Percentiles rank a stretch among this genome's conserved stretches.
Conservation (phyloP, 148 eudicot genomes). For the Rhododendron henanense region DNA sequence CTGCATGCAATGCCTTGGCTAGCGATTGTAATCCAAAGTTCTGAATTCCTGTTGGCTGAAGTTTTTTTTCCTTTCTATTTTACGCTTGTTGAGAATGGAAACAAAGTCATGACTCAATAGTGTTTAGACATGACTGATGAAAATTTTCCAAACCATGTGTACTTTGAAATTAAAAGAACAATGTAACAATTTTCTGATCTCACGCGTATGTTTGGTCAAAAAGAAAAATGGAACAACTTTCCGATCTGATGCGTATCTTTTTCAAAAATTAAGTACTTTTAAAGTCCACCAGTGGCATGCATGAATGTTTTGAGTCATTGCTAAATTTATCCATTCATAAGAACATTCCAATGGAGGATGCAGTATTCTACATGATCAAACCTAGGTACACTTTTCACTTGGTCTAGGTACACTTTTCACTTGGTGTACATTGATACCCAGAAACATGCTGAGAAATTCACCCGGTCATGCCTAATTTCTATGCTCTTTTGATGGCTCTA, state of each 20-base stretch:
- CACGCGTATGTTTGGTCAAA: not conserved
- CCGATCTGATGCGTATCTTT: not conserved
- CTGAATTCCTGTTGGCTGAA: not conserved
- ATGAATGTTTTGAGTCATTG: not conserved
- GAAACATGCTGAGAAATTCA: not conserved
- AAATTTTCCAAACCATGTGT: not conserved
- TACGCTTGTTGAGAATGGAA: not conserved
- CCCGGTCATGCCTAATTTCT: not conserved
- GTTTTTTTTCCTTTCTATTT: not conserved
- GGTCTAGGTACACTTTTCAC: not conserved
- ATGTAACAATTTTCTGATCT: not conserved
- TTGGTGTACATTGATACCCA: not conserved
- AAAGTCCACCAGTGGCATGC: not conserved
- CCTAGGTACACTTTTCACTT: not conserved
- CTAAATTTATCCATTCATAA: not conserved
- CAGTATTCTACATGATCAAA: not conserved
- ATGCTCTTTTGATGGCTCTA: slow-evolving; percentile 43
- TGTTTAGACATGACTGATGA: not conserved
- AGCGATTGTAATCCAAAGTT: not conserved
- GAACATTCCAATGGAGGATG: not conserved
- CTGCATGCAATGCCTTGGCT: not conserved
- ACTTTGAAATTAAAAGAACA: not conserved
- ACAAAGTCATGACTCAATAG: not conserved
- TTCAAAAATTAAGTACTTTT: not conserved
- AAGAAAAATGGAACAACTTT: not conserved